Percentiles rank a stretch among this genome's conserved stretches.
Conservation (phyloP, 306 rosid species). For the Castanea sativa region DNA sequence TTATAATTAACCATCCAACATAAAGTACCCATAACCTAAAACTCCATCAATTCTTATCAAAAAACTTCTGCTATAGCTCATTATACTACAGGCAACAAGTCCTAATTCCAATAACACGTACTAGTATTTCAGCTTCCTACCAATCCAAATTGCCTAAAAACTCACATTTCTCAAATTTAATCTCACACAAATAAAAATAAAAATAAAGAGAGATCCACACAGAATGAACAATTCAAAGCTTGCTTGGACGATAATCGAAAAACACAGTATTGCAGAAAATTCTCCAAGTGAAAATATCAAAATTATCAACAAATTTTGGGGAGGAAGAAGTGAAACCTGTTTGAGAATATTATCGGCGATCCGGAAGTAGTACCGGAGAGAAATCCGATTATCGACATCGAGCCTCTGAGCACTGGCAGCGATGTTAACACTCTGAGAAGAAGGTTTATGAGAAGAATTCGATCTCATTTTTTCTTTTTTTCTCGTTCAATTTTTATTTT, state of each 20-base stretch:
- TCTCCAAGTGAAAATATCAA: background rate
- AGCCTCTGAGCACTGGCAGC: constrained; percentile 68
- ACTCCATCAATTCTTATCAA: background rate
- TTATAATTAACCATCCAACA: background rate
- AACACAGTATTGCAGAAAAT: background rate
- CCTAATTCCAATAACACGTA: background rate
- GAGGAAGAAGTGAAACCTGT: constrained; percentile 54
- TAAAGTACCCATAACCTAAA: background rate
- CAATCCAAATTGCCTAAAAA: background rate
- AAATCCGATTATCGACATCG: constrained; percentile 73
- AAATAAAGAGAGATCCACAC: background rate
- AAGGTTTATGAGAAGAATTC: constrained; percentile 1
- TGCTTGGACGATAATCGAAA: background rate
- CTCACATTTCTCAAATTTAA: background rate
- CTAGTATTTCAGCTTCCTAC: background rate
- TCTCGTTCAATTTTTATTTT: background rate
- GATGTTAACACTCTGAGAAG: constrained; percentile 61
- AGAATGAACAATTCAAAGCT: background rate
- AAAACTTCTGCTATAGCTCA: background rate
- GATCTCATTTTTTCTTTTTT: constrained; percentile 44
- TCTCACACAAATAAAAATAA: background rate
- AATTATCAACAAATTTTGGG: background rate
- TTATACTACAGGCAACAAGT: background rate
- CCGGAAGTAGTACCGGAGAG: constrained; percentile 73
- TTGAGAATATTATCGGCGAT: constrained; percentile 83